Percentiles rank a stretch among this genome's conserved stretches.
phyloP scores from a whole-genome alignment of 208 protist species.

The Phytomonas serpens region DNA sequence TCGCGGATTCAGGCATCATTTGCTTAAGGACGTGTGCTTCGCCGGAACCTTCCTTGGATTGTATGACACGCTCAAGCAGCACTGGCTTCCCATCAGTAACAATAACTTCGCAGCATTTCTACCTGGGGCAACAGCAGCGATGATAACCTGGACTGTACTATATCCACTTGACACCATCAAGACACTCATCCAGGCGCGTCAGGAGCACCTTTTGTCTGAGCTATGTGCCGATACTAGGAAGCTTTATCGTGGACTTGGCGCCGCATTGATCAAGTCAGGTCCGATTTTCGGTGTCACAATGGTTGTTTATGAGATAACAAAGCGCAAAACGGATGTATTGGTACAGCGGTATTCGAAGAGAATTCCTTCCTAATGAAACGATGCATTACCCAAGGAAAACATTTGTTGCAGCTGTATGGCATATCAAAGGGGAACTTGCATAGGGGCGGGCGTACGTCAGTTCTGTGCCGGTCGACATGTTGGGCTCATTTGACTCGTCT shows the following conservation, averaged over 20 bases:
- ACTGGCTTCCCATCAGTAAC: neutral
- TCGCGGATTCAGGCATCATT: conserved; percentile 58
- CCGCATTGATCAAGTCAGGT: conserved; percentile 63
- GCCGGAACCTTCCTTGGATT: conserved; percentile 69
- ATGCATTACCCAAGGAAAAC: neutral
- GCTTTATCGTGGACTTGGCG: conserved; percentile 63
- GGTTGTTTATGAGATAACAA: conserved; percentile 54
- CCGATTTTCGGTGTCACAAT: conserved; percentile 70
- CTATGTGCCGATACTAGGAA: conserved; percentile 17
- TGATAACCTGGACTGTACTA: conserved; percentile 66
- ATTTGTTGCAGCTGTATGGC: neutral
- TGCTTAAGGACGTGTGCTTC: conserved; percentile 71
- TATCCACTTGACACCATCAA: conserved; percentile 85
- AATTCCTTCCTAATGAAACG: neutral
- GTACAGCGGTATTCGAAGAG: neutral
- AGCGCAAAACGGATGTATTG: conserved; percentile 8
- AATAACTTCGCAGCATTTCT: neutral
- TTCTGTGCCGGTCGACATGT: neutral
- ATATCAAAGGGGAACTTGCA: neutral
- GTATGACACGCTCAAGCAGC: conserved; percentile 37
- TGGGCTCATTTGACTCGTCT: neutral
- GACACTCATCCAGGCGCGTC: conserved; percentile 71
- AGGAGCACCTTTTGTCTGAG: conserved; percentile 15
- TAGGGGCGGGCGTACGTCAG: neutral
- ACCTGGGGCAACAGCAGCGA: conserved; percentile 12